Base-by-base conservation (phyloP, 352 stramenopile species). In the Globisporangium echinulatum region DNA sequence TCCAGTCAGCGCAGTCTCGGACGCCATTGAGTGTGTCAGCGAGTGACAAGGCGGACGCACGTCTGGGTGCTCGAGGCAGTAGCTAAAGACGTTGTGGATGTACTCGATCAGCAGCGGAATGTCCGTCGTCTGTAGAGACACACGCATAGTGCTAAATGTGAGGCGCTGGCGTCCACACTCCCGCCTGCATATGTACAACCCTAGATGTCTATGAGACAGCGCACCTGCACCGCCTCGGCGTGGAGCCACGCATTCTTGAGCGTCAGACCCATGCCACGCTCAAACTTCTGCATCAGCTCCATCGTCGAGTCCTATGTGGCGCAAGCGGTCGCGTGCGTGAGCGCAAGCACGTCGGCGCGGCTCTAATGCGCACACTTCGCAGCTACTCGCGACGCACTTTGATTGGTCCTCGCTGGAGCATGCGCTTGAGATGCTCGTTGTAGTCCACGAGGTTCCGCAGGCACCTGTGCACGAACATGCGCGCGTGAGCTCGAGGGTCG, bases 231-330 rank as follows among this genome's bases (percentile, higher is more conserved):
- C 7, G 89, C 89, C 66, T 97, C 89, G 0, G 90, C 75, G 59
- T 97, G 88, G 7, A 88, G 70, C 89, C 89, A 97, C 0, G 89
- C 89, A 59, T 97, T 96, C 60, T 92, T 87, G 25, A 97, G 69
- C 17, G 90, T 88, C 52, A 94, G 61, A 0, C 89, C 87, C 79
- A 97, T 92, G 19, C 85, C 85, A 46, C 82, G 88, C 61, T 97
- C 89, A 54, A 96, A 97, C 56, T 88, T 87, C 47, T 91, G 74
- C 66, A 96, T 66, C 7, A 71, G 66, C 51, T 80, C 67, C 75
- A 88, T 78, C 3, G 82, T 90, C 38, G 84, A 76, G 5, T 68
- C 71, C 83, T 92, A 44, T 15, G 7, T 50, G 15, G 14, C 25
- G 25, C 25, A 33, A 33, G 25, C 25, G 2, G 2, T 3, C 25